phyloP scores from a whole-genome alignment of 495 filamentous ascomycete species.

The Penicillium desertorum region DNA sequence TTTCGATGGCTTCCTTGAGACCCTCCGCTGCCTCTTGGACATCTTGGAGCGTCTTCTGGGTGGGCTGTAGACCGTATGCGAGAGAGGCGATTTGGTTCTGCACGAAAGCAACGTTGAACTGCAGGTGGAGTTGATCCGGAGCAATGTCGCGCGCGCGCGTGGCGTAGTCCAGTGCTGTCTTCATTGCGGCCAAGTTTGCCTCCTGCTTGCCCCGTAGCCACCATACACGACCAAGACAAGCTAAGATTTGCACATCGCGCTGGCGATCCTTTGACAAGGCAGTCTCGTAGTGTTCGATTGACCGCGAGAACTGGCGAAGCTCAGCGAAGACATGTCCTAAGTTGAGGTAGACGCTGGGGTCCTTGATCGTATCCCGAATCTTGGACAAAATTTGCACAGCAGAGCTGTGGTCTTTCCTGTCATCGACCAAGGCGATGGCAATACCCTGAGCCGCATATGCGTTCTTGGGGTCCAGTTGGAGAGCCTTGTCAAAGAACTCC shows the following conservation, averaged over 20 bases:
- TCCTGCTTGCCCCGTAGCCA: conserved; percentile 81
- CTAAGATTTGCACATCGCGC: conserved; percentile 77
- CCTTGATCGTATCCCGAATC: conserved; percentile 82
- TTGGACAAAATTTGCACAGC: conserved; percentile 86
- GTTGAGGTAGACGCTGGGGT: conserved; percentile 84
- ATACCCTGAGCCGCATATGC: conserved; percentile 96
- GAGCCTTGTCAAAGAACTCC: conserved; percentile 96
- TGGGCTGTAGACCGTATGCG: conserved; percentile 70
- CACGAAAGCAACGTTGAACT: conserved; percentile 97
- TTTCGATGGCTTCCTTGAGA: conserved; percentile 86
- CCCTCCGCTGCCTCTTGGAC: conserved; percentile 74
- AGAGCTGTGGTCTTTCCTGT: conserved; percentile 77
- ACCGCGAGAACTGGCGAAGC: conserved; percentile 79
- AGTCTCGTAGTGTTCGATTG: conserved; percentile 90
- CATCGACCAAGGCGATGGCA: conserved; percentile 89
- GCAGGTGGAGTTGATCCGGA: conserved; percentile 81
- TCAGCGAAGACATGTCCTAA: conserved; percentile 90
- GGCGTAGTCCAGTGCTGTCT: conserved; percentile 82
- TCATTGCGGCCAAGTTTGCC: conserved; percentile 74
- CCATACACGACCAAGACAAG: conserved; percentile 94
- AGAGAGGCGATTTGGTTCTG: conserved; percentile 87
- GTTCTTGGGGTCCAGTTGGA: conserved; percentile 88
- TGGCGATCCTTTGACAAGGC: conserved; percentile 79
- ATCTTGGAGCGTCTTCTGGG: conserved; percentile 73
- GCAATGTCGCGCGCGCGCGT: conserved; percentile 76